Evolutionary conservation across 2,329 filamentous ascomycete genomes (phyloP), one percentile per base, ranked within the genome.

Genomic region (Alternaria atra): DNA sequence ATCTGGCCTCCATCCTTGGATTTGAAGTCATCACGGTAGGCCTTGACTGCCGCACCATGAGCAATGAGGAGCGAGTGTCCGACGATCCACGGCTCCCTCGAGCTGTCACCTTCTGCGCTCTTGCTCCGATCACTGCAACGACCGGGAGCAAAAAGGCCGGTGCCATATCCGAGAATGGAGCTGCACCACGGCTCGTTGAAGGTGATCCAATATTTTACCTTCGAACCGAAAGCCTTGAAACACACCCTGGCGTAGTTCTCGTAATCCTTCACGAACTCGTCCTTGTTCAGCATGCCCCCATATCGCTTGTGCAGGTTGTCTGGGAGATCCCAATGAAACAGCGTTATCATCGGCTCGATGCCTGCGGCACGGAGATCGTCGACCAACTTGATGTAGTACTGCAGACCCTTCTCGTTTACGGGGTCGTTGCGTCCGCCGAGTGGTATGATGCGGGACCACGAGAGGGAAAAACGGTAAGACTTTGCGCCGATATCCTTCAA

Each of bases 101-200:
- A 85, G 68, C 89, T 90, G 80, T 95, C 91, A 27, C 92, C 92
- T 44, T 89, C 86, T 2, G 86, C 72, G 52, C 86, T 92, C 84
- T 89, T 91, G 61, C 76, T 85, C 64, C 91, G 87, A 79, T 95
- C 89, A 69, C 90, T 93, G 6, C 89, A 92, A 73, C 87, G 89
- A n/a, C 93, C 93, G 1, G 93, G 93, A 10, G 93, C 93, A 75
- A 94, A 93, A 64, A 88, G 82, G 29, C 93, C 93, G 42, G 86
- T 87, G 74, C 86, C 91, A 80, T 94, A 95, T 35, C 92, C 92
- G 42, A 95, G 85, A 63, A 95, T 89, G 53, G 90, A 88, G 65
- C 88, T 91, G 80, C 92, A 96, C 89, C 91, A 95, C 4, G 93
- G 93, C 82, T 97, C 92, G 77, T 95, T 95, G 82, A 94, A 93